Conservation (phyloP, 257 asterid genomes). For the Solanum chiquidenum region DNA sequence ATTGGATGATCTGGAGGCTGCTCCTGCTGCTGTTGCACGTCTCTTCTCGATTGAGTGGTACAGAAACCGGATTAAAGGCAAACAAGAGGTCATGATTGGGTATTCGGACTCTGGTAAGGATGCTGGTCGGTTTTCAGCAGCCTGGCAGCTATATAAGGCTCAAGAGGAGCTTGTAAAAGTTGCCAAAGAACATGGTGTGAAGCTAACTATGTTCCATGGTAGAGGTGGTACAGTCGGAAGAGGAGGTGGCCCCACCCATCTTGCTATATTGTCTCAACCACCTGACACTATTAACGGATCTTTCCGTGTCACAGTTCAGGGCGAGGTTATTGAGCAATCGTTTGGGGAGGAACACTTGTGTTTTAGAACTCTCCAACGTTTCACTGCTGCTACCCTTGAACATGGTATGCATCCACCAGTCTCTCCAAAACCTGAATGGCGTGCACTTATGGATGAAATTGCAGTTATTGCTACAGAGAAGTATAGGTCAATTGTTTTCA, state of each 20-base stretch:
- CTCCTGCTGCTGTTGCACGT: constrained; percentile 49
- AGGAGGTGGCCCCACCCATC: constrained; percentile 60
- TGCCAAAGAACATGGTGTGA: constrained; percentile 38
- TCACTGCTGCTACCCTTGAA: constrained; percentile 43
- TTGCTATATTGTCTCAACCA: constrained; percentile 52
- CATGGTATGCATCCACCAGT: constrained; percentile 44
- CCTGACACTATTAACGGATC: constrained; percentile 46
- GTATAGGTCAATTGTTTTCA: constrained; percentile 37
- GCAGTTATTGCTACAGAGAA: constrained; percentile 28
- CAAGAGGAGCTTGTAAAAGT: constrained; percentile 49
- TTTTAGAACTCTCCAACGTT: constrained; percentile 44
- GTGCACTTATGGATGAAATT: constrained; percentile 40
- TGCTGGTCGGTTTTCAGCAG: constrained; percentile 49
- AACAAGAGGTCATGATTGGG: constrained; percentile 53
- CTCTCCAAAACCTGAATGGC: constrained; percentile 49
- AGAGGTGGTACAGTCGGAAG: constrained; percentile 58
- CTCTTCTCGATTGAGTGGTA: constrained; percentile 50
- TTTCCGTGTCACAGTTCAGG: constrained; percentile 48
- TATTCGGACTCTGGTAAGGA: constrained; percentile 56
- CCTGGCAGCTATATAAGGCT: constrained; percentile 51
- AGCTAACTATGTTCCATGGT: constrained; percentile 49
- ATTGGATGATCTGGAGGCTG: constrained; percentile 34
- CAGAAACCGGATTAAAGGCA: constrained; percentile 32
- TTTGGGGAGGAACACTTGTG: constrained; percentile 47
- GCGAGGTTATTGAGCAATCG: constrained; percentile 47